Evolutionary conservation across 2,329 filamentous ascomycete species (phyloP).

Genomic region (Ophiognomonia clavigignenti-juglandacearum): DNA sequence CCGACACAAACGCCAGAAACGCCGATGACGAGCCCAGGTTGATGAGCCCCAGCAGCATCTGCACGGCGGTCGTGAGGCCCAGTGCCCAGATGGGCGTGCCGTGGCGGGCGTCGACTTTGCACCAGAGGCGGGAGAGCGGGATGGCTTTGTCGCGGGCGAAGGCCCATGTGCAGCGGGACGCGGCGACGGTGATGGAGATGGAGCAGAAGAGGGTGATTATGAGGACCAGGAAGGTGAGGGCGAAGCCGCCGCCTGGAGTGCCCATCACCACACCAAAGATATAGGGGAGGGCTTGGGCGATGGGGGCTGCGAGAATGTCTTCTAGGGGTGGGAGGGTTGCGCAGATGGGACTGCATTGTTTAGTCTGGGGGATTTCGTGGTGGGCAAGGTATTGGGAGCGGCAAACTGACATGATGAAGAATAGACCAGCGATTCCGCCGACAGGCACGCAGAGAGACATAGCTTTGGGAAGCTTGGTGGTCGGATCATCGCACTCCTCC

Average conservation of each 20-base stretch:
- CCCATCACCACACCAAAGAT: conserved; percentile 49
- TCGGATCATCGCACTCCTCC: conserved; percentile 51
- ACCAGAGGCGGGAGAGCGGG: conserved; percentile 45
- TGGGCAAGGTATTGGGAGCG: not conserved
- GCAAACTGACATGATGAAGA: conserved; percentile 33
- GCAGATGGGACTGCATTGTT: conserved; percentile 42
- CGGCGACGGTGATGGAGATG: conserved; percentile 62
- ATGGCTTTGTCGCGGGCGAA: conserved; percentile 57
- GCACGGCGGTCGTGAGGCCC: conserved; percentile 47
- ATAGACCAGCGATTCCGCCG: conserved; percentile 47
- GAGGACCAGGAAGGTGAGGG: conserved; percentile 46
- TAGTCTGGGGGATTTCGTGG: not conserved
- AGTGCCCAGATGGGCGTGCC: conserved; percentile 53
- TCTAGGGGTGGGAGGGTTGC: conserved; percentile 34
- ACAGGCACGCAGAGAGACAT: conserved; percentile 48
- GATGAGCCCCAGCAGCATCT: conserved; percentile 51
- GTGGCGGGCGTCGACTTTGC: conserved; percentile 44
- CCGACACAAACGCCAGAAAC: conserved; percentile 52
- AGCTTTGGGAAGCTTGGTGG: conserved; percentile 46
- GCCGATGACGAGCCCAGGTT: conserved; percentile 54
- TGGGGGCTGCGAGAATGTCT: conserved; percentile 41
- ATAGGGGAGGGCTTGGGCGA: conserved; percentile 49
- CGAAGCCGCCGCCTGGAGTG: conserved; percentile 44
- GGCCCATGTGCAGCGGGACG: conserved; percentile 62
- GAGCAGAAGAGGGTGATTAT: conserved; percentile 55